Evolutionary conservation across 208 protist species (phyloP).

Genomic region (Leishmania gerbilli): DNA sequence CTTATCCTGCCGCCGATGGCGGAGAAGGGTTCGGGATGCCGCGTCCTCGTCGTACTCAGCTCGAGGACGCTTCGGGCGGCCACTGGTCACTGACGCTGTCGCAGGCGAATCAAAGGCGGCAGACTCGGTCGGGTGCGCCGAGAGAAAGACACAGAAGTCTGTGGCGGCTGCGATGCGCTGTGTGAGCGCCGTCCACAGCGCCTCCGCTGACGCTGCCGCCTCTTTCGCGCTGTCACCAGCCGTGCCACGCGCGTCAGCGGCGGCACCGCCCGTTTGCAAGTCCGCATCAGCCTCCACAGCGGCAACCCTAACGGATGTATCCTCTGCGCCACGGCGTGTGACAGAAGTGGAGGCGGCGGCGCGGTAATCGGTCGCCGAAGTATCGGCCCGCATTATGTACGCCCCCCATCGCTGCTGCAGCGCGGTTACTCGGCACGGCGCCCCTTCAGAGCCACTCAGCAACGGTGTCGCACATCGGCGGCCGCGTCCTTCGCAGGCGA

Average conservation of each 20-base stretch:
- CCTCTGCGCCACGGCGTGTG: background rate
- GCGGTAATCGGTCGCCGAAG: background rate
- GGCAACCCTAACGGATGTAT: background rate
- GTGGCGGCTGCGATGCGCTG: conserved; percentile 27
- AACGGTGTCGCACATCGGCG: conserved; percentile 23
- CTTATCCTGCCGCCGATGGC: background rate
- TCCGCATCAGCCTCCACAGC: background rate
- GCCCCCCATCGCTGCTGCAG: conserved; percentile 24
- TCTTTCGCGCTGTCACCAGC: background rate
- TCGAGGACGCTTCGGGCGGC: conserved; percentile 1
- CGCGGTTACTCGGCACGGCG: conserved; percentile 8
- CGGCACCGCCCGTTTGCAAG: background rate
- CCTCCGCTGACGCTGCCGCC: background rate
- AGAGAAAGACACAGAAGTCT: conserved; percentile 26
- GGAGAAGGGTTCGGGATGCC: background rate
- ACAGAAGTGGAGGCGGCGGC: background rate
- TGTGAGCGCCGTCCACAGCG: conserved; percentile 26
- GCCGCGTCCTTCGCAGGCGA: conserved; percentile 17
- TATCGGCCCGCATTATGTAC: conserved; percentile 9
- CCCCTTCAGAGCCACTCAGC: conserved; percentile 28
- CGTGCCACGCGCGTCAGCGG: background rate
- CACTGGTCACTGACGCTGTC: background rate
- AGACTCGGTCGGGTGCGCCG: conserved; percentile 9
- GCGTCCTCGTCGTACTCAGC: background rate
- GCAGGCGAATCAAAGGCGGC: background rate